Evolutionary conservation across 2,329 filamentous ascomycete species (phyloP), one percentile per base, ranked within the genome.

Genomic region (Exophiala viscosa): DNA sequence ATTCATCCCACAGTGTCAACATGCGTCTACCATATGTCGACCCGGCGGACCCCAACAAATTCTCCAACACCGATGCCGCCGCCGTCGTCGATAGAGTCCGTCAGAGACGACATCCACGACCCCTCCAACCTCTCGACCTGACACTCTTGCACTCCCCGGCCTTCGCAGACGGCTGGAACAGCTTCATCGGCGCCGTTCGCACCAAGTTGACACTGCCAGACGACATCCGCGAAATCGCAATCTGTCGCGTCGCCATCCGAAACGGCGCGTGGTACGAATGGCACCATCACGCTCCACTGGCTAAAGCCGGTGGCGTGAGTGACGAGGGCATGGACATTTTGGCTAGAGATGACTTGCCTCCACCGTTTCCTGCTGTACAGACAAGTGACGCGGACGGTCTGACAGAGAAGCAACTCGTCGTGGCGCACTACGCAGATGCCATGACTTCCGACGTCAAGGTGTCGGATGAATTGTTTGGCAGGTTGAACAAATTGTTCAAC

Each of bases 211-310:
- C 69, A 6, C 67, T 82, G 3, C 62, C 74, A 1, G 66, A 70
- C 1, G 64, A 70, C 20, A 60, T 89, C 45, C 82, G 87, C 58
- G 88, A 95, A 73, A 74, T 90, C 14, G 84, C 86, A 59, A 90
- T 95, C 61, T 88, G 83, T 63, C 80, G 88, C 45, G 86, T 95
- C 11, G 89, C 89, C 11, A 84, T 85, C 7, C 78, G 88, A 62
- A 95, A 93, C 69, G 70, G 78, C 14, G 89, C 89, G 1, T 88
- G 86, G 83, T 93, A 90, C 69, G 89, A 95, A 69, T 95, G 87
- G 88, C 79, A 73, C 32, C 82, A 88, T 50, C 89, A 95, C 66
- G 84, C 84, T 13, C 88, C 88, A 1, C 72, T 91, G 13, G 17
- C 41, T 40, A 17, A 15, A 20, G 20, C 32, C 8, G 23, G 23